Evolutionary conservation across 1,139 yeast genomes (phyloP), one percentile per base, ranked within the genome.

Genomic region (Scheffersomyces segobiensis): DNA sequence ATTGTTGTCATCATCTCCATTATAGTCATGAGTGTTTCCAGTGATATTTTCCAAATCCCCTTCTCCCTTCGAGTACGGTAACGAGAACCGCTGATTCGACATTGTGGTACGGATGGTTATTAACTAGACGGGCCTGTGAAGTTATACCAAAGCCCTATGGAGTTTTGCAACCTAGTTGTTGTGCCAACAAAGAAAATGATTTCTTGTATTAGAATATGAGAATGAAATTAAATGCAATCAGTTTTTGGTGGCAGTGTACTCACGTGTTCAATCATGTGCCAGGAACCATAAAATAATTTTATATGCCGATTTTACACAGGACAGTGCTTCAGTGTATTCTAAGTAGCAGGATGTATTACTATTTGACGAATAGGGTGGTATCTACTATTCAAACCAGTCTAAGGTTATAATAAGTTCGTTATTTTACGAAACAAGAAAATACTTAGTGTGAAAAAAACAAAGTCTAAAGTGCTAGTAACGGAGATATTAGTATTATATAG

Each of bases 1-100:
- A 55, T 69, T 63, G 62, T 73, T 73, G 12, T 68, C 71, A 20
- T 67, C 71, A 49, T 39, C 49, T 18, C 60, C 63, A 32, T 57
- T 54, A 24, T 51, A 46, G 39, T 54, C 53, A 42, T 61, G 62
- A 50, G 61, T 60, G 63, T 22, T 57, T 52, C 49, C 42, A 32
- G 14, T 32, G 42, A 17, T 32, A 32, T 64, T 59, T 49, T 63
- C 65, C 53, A 63, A 59, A 22, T 62, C 65, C 12, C 42, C 42
- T 10, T 32, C 42, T 32, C 42, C 42, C 47, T 60, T 62, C 54
- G 71, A 67, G 62, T 65, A 65, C 19, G 73, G 70, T 52, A 67
- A 62, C 47, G 65, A 60, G 50, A 63, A 60, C 52, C 62, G 55
- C 51, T 58, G 61, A 18, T 55, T 54, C 8, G 58, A 48, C 59